phyloP scores from a whole-genome alignment of 2,329 filamentous ascomycete species.

The Emmonsia crescens region DNA sequence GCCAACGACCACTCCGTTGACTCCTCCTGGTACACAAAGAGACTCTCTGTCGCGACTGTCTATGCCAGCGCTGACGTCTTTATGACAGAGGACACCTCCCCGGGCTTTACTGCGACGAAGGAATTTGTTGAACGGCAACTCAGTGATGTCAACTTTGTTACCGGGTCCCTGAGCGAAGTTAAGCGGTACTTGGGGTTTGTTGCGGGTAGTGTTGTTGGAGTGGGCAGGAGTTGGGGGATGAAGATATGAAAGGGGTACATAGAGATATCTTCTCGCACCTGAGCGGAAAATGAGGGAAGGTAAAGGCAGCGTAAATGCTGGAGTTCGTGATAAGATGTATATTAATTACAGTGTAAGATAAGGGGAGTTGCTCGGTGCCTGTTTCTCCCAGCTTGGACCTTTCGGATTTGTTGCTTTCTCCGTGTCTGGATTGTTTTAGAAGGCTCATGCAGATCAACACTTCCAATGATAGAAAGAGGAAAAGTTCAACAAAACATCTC shows the following conservation, averaged over 20 bases:
- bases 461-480: background rate
- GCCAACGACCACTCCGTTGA: constrained; percentile 75
- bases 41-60: constrained; percentile 51
- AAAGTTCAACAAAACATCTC: background rate
- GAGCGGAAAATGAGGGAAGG: background rate
- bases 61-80: constrained; percentile 76
- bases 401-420: background rate
- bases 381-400: background rate
- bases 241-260: constrained; percentile 48
- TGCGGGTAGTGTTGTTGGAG: constrained; percentile 62
- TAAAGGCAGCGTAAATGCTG: background rate
- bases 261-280: background rate
- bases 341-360: background rate
- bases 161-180: constrained; percentile 51
- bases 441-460: background rate
- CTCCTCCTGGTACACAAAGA: constrained; percentile 74
- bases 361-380: background rate
- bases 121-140: constrained; percentile 68
- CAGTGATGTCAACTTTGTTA: constrained; percentile 54
- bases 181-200: constrained; percentile 77
- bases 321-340: background rate
- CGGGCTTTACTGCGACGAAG: constrained; percentile 64
- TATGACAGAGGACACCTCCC: constrained; percentile 79
- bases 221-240: constrained; percentile 77
- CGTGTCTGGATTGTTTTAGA: background rate